Evolutionary conservation across 495 filamentous ascomycete species (phyloP), one percentile per base, ranked within the genome.

Genomic region (Halenospora varia): DNA sequence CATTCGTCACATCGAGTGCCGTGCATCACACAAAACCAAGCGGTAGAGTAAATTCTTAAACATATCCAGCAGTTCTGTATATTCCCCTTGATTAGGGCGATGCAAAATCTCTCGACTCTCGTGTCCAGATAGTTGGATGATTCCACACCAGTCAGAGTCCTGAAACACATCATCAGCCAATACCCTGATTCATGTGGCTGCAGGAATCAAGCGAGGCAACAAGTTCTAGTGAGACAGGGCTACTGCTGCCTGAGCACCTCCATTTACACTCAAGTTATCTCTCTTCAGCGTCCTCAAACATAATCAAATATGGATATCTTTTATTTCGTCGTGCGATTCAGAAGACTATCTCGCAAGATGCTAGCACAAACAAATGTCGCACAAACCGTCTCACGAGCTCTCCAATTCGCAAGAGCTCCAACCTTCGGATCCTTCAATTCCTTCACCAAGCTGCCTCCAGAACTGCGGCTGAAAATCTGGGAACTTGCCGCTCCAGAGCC

Each of bases 381-480:
- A 35, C 4, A 13, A 35, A 35, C 6, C 29, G 29, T 35, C 6
- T 35, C 29, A 13, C 29, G 13, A 13, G 6, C 13, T 35, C 29
- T 35, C 29, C 6, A 13, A 13, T 35, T 35, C 29, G 29, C 29
- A 35, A 13, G 13, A 35, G 13, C 29, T 4, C 4, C 29, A 13
- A 35, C 29, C 29, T 6, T 35, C 6, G 29, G 29, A 4, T 35
- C 24, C 2, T 58, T 46, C 17, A 18, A 22, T 2, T 1, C 9
- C n/a, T 51, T 58, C 20, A 9, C 10, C 6, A 23, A 45, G 18
- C 47, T 46, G 9, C 26, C 48, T 10, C 4, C 39, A 24, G 48
- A 58, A 20, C 17, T 58, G 39, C 39, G 48, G 3, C 35, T 51
- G 8, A 3, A n/a, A 51, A 22, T 51, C 10, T 51, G 35, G 26